Percentiles rank a stretch among this genome's conserved stretches.
Evolutionary conservation across 2,329 filamentous ascomycete genomes (phyloP).

Genomic region (Alternaria sp.): DNA sequence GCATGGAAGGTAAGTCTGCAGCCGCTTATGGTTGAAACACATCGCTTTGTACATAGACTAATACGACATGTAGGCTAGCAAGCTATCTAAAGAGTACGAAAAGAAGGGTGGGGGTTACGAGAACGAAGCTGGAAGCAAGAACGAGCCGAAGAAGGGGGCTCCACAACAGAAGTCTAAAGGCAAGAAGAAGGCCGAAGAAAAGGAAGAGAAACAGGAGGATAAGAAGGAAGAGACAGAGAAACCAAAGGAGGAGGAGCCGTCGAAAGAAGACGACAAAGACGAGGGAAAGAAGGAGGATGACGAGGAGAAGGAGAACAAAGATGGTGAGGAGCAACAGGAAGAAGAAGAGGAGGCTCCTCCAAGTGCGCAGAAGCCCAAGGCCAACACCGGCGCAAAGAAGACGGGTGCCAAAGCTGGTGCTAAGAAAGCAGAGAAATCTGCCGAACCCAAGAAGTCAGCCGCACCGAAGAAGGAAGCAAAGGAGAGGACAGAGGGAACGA

Average conservation of each 20-base stretch:
- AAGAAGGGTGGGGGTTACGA: conserved; percentile 52
- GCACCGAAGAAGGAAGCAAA: conserved; percentile 22
- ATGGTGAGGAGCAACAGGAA: background rate
- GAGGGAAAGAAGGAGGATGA: conserved; percentile 29
- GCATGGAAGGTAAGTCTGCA: conserved; percentile 55
- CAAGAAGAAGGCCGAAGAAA: conserved; percentile 19
- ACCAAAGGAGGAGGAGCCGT: background rate
- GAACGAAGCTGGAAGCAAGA: conserved; percentile 54
- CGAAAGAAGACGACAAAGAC: background rate
- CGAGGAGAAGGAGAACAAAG: conserved; percentile 15
- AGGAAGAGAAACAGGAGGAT: conserved; percentile 24
- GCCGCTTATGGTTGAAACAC: background rate
- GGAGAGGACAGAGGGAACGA: conserved; percentile 31
- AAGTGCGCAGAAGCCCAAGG: conserved; percentile 35
- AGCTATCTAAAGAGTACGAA: conserved; percentile 57
- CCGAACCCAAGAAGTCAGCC: conserved; percentile 5
- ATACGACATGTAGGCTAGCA: conserved; percentile 44
- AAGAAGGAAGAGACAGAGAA: background rate
- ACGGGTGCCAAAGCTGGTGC: conserved; percentile 24
- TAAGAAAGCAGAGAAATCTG: conserved; percentile 25
- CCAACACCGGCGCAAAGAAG: conserved; percentile 30
- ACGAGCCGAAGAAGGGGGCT: conserved; percentile 55
- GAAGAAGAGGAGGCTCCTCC: conserved; percentile 24
- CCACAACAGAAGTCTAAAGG: conserved; percentile 41
- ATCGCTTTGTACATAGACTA: background rate